phyloP scores from a whole-genome alignment of 2,329 filamentous ascomycete species.

The Epichloe coenophiala region DNA sequence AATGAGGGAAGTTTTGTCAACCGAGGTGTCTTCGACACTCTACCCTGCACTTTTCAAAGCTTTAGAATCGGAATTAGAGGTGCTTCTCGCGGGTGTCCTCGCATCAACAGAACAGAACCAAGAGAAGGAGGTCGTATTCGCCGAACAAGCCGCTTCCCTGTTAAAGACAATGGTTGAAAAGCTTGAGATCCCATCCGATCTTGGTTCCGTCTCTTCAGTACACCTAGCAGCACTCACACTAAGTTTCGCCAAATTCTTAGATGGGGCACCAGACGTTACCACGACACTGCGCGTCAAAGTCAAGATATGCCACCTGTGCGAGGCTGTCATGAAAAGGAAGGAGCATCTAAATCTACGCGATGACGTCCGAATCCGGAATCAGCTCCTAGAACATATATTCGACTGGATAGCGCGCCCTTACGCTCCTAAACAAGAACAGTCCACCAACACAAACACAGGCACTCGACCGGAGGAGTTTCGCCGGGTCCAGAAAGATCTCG shows the following conservation, averaged over 20 bases:
- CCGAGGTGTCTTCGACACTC: slow-evolving; percentile 47
- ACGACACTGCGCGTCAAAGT: slow-evolving; percentile 52
- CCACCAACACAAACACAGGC: slow-evolving; percentile 15
- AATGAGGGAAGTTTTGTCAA: slow-evolving; percentile 51
- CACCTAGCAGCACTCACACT: slow-evolving; percentile 51
- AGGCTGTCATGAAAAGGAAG: slow-evolving; percentile 51
- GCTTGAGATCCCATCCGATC: slow-evolving; percentile 48
- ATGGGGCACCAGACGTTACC: slow-evolving; percentile 40
- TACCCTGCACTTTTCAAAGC: slow-evolving; percentile 51
- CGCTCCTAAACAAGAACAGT: slow-evolving; percentile 31
- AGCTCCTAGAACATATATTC: slow-evolving; percentile 54
- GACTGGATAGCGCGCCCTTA: slow-evolving; percentile 53
- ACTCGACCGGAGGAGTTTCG: slow-evolving; percentile 42
- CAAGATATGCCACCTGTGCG: slow-evolving; percentile 54
- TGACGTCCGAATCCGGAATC: slow-evolving; percentile 55
- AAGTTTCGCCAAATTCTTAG: slow-evolving; percentile 54
- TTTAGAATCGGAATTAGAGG: slow-evolving; percentile 50
- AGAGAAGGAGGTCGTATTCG: slow-evolving; percentile 51
- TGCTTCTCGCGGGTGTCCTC: slow-evolving; percentile 44
- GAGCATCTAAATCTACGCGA: slow-evolving; percentile 56
- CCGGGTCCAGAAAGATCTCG: slow-evolving; percentile 50
- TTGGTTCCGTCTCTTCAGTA: slow-evolving; percentile 47
- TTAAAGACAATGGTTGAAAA: slow-evolving; percentile 51
- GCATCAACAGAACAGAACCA: slow-evolving; percentile 37
- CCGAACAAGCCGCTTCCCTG: slow-evolving; percentile 52